Evolutionary conservation across 2,329 filamentous ascomycete genomes (phyloP), one percentile per base, ranked within the genome.

Genomic region (Graphium sp.): DNA sequence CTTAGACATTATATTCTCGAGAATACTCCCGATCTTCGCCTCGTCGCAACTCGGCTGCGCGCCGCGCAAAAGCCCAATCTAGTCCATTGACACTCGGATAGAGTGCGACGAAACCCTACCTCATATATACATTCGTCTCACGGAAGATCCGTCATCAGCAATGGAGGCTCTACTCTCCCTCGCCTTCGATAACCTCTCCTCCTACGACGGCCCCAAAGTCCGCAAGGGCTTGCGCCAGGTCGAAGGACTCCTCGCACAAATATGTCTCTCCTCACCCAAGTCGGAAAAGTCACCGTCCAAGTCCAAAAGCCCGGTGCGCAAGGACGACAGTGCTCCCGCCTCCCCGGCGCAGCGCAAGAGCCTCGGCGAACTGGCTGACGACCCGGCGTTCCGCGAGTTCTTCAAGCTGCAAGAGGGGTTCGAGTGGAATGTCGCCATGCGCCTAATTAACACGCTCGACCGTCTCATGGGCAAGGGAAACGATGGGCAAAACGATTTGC

Each of bases 351-450:
- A 49, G 4, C 53, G 57, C 29, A 84, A 81, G 53, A 61, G 63
- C 10, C 62, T 93, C 28, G 57, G 58, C 14, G 74, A 83, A 32
- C 56, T 94, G 36, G 66, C 69, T 28, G 69, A 75, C 37, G 89
- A 95, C 50, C 82, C 80, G 13, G 87, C 85, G 13, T 95, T 94
- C 48, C 65, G 82, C 39, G 84, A 94, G 52, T 95, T 95, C 59
- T 94, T 93, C 60, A 83, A 92, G 49, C 52, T 95, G 39, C 89
- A 98, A 51, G 85, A 95, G 46, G 82, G 85, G 3, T 98, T 98
- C 47, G 83, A 95, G 56, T 95, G 84, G 80, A 98, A 98, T 56
- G 82, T 95, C 31, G 77, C 83, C 10, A 74, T 83, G 54, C 74
- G 84, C 35, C 64, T 95, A 35, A 75, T 93, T 35, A 73, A 75